Conservation (phyloP, 208 protist species). For the Trypanosoma boissoni region DNA sequence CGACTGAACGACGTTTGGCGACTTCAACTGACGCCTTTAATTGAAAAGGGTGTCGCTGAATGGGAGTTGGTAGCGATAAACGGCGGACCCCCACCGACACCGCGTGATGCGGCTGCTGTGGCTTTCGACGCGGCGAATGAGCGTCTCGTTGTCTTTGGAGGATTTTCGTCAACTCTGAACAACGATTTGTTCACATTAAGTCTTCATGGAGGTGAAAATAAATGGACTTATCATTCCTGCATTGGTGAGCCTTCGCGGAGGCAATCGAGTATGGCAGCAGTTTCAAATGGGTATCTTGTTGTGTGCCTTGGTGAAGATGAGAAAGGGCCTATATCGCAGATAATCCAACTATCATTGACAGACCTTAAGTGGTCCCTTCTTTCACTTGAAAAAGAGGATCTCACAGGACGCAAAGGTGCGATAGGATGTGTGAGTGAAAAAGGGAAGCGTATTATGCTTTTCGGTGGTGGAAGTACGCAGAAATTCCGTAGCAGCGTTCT, state of each 20-base stretch:
- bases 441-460: slow-evolving; percentile 30
- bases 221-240: slow-evolving; percentile 29
- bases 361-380: slow-evolving; percentile 41
- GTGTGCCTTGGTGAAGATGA: slow-evolving; percentile 38
- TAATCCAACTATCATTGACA: slow-evolving; percentile 32
- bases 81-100: slow-evolving; percentile 22
- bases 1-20: slow-evolving; percentile 63
- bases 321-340: slow-evolving; percentile 24
- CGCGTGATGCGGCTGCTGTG: slow-evolving; percentile 40
- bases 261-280: slow-evolving; percentile 25
- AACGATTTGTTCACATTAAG: slow-evolving; percentile 39
- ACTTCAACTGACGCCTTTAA: slow-evolving; percentile 26
- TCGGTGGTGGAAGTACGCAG: slow-evolving; percentile 29
- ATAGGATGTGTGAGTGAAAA: slow-evolving; percentile 30
- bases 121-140: slow-evolving; percentile 35
- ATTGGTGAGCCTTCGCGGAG: slow-evolving; percentile 21
- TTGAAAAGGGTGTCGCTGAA: slow-evolving; percentile 26
- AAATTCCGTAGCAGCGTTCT: slow-evolving; percentile 29
- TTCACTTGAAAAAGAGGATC: slow-evolving; percentile 24
- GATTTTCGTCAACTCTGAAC: slow-evolving; percentile 21
- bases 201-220: slow-evolving; percentile 27
- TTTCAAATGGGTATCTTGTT: slow-evolving; percentile 26
- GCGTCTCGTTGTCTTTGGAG: slow-evolving; percentile 47
- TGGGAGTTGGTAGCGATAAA: slow-evolving; percentile 31
- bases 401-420: slow-evolving; percentile 24